phyloP scores from a whole-genome alignment of 495 filamentous ascomycete genomes.

The Neurospora sp. region DNA sequence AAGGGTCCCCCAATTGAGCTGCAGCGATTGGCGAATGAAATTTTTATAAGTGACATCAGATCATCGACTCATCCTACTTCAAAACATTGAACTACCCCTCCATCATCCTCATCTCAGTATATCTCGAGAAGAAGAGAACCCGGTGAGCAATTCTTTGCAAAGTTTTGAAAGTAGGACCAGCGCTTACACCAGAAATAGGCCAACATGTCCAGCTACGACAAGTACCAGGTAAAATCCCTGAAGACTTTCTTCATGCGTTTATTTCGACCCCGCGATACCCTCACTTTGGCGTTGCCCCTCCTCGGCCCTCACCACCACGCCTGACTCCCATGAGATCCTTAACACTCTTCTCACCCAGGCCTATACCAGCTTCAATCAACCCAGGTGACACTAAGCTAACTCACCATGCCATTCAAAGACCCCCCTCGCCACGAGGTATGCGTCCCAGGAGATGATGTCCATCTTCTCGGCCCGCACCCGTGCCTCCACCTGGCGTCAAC shows the following conservation, averaged over 20 bases:
- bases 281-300: neutral
- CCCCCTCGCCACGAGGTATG: constrained; percentile 63
- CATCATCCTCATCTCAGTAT: neutral
- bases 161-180: neutral
- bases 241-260: neutral
- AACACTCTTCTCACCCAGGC: neutral
- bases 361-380: neutral
- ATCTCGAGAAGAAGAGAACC: neutral
- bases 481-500: constrained; percentile 64
- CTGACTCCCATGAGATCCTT: neutral
- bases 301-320: neutral
- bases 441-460: constrained; percentile 46
- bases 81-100: neutral
- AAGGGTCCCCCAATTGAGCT: neutral
- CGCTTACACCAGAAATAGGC: neutral
- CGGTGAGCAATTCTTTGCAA: neutral
- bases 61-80: neutral
- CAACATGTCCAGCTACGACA: constrained; percentile 55
- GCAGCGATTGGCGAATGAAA: neutral
- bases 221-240: constrained; percentile 31
- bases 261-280: neutral
- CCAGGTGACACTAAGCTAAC: neutral
- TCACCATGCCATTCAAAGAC: constrained; percentile 37
- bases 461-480: constrained; percentile 64
- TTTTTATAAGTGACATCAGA: neutral